Evolutionary conservation across 352 stramenopile species (phyloP).

Genomic region (Phytophthora pseudosyringae): DNA sequence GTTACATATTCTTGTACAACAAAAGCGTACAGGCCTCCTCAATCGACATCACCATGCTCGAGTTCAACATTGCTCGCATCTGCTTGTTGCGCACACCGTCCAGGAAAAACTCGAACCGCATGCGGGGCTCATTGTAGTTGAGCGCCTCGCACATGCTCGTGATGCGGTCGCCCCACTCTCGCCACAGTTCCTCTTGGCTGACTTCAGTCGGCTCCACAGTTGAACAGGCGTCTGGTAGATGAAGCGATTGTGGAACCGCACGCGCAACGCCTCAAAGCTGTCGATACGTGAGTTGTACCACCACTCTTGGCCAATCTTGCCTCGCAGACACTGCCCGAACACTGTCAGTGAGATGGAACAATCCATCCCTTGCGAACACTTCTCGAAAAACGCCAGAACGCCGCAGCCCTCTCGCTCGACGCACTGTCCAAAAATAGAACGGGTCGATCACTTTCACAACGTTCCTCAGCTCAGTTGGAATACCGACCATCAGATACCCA

Average conservation of each 20-base stretch:
- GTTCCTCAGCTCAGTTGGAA: neutral
- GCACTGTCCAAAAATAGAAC: neutral
- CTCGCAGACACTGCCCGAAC: neutral
- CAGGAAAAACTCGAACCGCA: slow-evolving; percentile 10
- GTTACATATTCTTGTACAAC: slow-evolving; percentile 3
- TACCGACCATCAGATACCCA: slow-evolving; percentile 1
- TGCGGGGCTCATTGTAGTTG: neutral
- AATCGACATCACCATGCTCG: neutral
- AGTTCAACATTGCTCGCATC: neutral
- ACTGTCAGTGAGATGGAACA: neutral
- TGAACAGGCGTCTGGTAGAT: slow-evolving; percentile 8
- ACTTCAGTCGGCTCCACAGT: neutral
- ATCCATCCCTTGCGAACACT: neutral
- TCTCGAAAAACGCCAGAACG: slow-evolving; percentile 9
- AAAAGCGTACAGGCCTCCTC: neutral
- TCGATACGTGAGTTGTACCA: slow-evolving; percentile 4
- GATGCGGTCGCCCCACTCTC: slow-evolving; percentile 6
- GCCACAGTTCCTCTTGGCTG: neutral
- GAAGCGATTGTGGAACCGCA: slow-evolving; percentile 15
- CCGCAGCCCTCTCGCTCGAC: neutral
- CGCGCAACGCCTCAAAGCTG: neutral
- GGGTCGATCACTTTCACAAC: slow-evolving; percentile 7
- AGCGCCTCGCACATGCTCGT: neutral
- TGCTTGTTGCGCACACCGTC: neutral
- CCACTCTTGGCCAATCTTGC: neutral